phyloP scores from a whole-genome alignment of 2,329 filamentous ascomycete genomes.

The Aspergillus persii region DNA sequence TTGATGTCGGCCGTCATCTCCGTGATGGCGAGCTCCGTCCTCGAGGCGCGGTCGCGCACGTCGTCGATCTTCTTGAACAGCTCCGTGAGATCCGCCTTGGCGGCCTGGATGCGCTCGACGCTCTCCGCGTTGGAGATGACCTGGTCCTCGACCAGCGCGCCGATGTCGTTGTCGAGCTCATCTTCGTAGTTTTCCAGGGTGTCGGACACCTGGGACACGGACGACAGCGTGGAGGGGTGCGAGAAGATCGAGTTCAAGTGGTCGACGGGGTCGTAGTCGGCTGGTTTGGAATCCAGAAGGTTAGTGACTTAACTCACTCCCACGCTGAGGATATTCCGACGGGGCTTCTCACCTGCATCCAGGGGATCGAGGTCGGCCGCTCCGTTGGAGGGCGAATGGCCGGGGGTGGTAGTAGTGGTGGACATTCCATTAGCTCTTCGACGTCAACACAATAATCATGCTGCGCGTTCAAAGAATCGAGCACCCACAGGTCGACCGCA shows the following conservation, averaged over 20 bases:
- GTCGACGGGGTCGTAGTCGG: slow-evolving; percentile 86
- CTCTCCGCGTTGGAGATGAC: slow-evolving; percentile 82
- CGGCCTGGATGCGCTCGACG: slow-evolving; percentile 85
- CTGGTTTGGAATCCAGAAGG: slow-evolving; percentile 39
- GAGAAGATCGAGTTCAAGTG: slow-evolving; percentile 94
- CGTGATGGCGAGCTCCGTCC: slow-evolving; percentile 93
- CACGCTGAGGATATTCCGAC: background rate
- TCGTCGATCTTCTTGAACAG: slow-evolving; percentile 94
- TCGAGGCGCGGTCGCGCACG: slow-evolving; percentile 81
- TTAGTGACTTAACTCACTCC: background rate
- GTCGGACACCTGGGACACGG: slow-evolving; percentile 70
- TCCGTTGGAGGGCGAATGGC: slow-evolving; percentile 41
- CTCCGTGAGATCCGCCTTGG: slow-evolving; percentile 82
- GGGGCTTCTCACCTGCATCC: slow-evolving; percentile 42
- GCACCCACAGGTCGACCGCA: slow-evolving; percentile 2
- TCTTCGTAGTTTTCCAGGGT: slow-evolving; percentile 73
- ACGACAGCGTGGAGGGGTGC: slow-evolving; percentile 78
- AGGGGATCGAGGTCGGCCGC: slow-evolving; percentile 39
- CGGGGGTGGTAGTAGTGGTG: slow-evolving; percentile 29
- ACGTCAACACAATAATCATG: slow-evolving; percentile 22
- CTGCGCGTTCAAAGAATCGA: slow-evolving; percentile 12
- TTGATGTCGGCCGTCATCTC: slow-evolving; percentile 99
- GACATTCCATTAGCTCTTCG: slow-evolving; percentile 36
- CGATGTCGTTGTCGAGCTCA: slow-evolving; percentile 77
- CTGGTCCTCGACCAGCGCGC: slow-evolving; percentile 68